A percentile compares a stretch with the other conserved stretches of the same genome.
phyloP scores from a whole-genome alignment of 2,329 filamentous ascomycete species.

The Microsporum audouinii region DNA sequence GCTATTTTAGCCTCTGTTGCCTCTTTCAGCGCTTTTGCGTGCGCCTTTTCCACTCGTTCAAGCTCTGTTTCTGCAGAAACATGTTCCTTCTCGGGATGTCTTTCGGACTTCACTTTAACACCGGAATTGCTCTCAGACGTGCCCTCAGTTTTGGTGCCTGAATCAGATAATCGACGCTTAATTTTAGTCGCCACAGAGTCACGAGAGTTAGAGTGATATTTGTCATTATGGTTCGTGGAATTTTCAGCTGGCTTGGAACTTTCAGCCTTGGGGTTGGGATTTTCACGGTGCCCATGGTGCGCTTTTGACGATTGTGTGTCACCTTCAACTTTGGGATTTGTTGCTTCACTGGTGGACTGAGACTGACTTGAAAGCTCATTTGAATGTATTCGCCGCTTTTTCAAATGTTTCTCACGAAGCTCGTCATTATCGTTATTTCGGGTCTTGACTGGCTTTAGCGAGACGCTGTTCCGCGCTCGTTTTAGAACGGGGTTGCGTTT shows the following conservation, averaged over 20 bases:
- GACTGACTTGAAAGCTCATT: conserved; percentile 26
- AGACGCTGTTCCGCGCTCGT: conserved; percentile 31
- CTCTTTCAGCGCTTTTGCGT: conserved; percentile 21
- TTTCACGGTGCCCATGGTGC: background rate
- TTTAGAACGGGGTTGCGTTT: conserved; percentile 24
- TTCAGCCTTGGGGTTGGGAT: background rate
- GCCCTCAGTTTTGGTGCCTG: conserved; percentile 21
- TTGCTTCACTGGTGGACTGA: conserved; percentile 11
- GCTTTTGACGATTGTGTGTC: background rate
- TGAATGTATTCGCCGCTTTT: conserved; percentile 32
- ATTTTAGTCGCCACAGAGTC: background rate
- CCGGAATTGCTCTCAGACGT: conserved; percentile 18
- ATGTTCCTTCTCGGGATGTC: conserved; percentile 13
- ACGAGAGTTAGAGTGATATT: background rate
- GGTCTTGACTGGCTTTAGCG: conserved; percentile 31
- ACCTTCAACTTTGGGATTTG: conserved; percentile 16
- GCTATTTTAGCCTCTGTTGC: conserved; percentile 19
- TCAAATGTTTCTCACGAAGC: conserved; percentile 28
- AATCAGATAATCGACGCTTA: conserved; percentile 9
- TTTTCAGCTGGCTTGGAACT: background rate
- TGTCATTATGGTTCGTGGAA: background rate
- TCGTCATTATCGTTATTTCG: conserved; percentile 22
- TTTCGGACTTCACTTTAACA: conserved; percentile 12
- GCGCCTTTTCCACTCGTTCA: conserved; percentile 13
- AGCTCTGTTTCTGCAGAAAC: conserved; percentile 12